Evolutionary conservation across 2,329 filamentous ascomycete species (phyloP).

Genomic region (Didymella pomorum): DNA sequence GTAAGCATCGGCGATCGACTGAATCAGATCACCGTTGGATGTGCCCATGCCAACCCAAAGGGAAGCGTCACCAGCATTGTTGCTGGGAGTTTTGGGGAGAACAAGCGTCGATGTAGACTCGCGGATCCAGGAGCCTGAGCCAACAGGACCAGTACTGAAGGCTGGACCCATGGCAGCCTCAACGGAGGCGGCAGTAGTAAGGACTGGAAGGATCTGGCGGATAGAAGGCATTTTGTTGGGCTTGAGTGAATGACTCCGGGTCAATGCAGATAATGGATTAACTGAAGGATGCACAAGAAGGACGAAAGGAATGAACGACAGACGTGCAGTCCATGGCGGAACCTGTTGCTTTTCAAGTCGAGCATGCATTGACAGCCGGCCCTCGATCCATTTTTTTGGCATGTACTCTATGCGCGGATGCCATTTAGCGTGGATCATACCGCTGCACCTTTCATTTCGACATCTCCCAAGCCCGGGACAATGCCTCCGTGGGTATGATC

Average conservation of each 20-base stretch:
- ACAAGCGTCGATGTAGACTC: constrained; percentile 57
- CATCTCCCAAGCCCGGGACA: not conserved
- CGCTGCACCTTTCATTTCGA: constrained; percentile 13
- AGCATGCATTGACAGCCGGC: not conserved
- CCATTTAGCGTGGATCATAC: constrained; percentile 4
- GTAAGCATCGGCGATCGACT: constrained; percentile 52
- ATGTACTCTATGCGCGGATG: not conserved
- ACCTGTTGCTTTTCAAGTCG: constrained; percentile 1
- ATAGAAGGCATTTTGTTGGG: constrained; percentile 26
- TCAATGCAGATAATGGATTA: not conserved
- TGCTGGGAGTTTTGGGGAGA: constrained; percentile 52
- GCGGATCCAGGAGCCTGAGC: constrained; percentile 53
- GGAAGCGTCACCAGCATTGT: constrained; percentile 48
- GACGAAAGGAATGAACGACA: not conserved
- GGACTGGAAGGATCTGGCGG: constrained; percentile 17
- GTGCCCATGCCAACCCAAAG: constrained; percentile 63
- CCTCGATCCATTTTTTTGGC: not conserved
- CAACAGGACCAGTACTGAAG: constrained; percentile 54
- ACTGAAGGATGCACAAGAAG: not conserved
- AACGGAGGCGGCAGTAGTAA: constrained; percentile 23
- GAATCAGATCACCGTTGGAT: constrained; percentile 59
- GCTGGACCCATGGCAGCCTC: constrained; percentile 37
- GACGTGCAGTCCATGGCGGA: not conserved
- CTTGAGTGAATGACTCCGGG: constrained; percentile 4
- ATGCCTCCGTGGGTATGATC: not conserved